Percentiles rank a stretch among this genome's conserved stretches.
These are phyloP conservation scores for Paramyrothecium sp. DNA, from an alignment of 2,329 filamentous ascomycete genomes.

Conservation along the genomic window DNA sequence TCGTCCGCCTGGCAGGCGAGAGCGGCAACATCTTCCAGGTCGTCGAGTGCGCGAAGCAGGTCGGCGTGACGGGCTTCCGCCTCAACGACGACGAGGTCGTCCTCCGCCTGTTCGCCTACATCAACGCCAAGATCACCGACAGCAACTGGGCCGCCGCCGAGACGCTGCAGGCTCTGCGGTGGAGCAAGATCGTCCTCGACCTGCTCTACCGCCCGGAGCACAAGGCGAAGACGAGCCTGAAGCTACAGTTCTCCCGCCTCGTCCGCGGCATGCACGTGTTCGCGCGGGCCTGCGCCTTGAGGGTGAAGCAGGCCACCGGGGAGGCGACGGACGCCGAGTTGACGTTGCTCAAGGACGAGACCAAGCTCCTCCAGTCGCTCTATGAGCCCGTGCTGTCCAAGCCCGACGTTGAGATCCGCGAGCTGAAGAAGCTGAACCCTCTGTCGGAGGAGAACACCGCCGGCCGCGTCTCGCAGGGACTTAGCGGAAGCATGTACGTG, in stretches of 20 bases:
- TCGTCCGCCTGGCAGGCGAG: conserved; percentile 38
- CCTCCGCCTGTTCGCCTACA: conserved; percentile 19
- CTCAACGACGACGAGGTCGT: conserved; percentile 41
- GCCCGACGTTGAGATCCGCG: conserved; percentile 5
- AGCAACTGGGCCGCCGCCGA: conserved; percentile 29
- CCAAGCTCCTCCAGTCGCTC: conserved; percentile 19
- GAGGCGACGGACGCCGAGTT: conserved; percentile 20
- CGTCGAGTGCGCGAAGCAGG: conserved; percentile 49
- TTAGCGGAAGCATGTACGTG: conserved; percentile 25
- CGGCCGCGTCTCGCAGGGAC: conserved; percentile 4
- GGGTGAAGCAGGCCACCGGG: conserved; percentile 20
- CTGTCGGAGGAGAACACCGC: conserved; percentile 6
- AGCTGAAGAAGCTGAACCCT: conserved; percentile 23
- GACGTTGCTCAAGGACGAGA: conserved; percentile 24
- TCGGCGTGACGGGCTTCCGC: conserved; percentile 42
- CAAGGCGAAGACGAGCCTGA: conserved; percentile 10
- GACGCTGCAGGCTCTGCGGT: conserved; percentile 41
- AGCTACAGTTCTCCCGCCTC: conserved; percentile 21
- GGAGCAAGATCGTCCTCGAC: conserved; percentile 47
- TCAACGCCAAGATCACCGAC: conserved; percentile 37
- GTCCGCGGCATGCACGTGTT: conserved; percentile 29
- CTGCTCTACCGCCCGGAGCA: conserved; percentile 45
- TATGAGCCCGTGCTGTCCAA: conserved; percentile 17
- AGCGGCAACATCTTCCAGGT: conserved; percentile 42
- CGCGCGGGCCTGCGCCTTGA: conserved; percentile 20